Evolutionary conservation across 176 grass and related monocot genomes (phyloP).

Genomic region (Avena atlantica): DNA sequence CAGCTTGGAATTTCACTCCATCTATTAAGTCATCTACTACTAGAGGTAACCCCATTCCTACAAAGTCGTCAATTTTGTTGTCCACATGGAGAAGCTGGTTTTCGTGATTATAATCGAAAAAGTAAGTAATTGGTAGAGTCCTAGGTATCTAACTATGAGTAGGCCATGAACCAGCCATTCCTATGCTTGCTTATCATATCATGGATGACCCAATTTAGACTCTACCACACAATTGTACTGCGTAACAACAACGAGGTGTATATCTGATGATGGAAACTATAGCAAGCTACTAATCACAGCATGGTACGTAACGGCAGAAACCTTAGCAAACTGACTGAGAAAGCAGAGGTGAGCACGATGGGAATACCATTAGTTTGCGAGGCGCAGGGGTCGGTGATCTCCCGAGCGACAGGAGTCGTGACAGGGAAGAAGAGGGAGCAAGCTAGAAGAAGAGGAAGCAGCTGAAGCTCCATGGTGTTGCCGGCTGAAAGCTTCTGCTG

Average conservation of each 20-base stretch:
- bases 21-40: not conserved
- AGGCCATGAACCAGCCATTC: not conserved
- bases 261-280: not conserved
- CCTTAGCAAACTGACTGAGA: not conserved
- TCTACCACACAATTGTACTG: not conserved
- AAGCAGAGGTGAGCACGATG: not conserved
- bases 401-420: conserved; percentile 2
- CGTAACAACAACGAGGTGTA: not conserved
- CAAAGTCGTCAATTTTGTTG: too few relatives aligned
- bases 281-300: not conserved
- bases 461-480: conserved; percentile 33
- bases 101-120: too few relatives aligned
- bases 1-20: too few relatives aligned
- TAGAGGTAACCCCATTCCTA: not conserved
- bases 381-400: conserved; percentile 36
- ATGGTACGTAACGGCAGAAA: too few relatives aligned
- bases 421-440: conserved; percentile 51
- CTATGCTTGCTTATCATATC: not conserved
- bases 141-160: not conserved
- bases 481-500: not conserved
- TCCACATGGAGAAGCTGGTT: too few relatives aligned
- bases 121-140: not conserved
- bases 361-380: conserved; percentile 54
- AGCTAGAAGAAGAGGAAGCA: conserved; percentile 43
- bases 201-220: not conserved